phyloP scores from a whole-genome alignment of 2,329 filamentous ascomycete genomes.

The Sclerotinia trifoliorum region DNA sequence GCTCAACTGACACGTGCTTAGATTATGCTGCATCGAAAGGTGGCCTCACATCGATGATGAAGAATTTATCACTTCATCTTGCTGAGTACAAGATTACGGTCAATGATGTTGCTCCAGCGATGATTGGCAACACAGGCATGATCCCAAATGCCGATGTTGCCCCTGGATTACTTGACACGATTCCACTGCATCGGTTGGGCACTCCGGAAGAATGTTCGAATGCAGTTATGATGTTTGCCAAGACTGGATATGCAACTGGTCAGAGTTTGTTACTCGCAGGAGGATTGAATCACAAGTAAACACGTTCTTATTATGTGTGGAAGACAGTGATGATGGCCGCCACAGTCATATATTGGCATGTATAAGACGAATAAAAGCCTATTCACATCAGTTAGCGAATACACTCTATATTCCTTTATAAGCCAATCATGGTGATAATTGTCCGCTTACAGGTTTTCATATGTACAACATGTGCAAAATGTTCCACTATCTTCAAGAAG shows the following conservation, averaged over 20 bases:
- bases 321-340: no score
- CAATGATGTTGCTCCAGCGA: conserved; percentile 49
- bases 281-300: conserved; percentile 37
- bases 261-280: conserved; percentile 47
- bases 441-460: not conserved
- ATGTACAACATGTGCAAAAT: no score
- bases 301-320: not conserved
- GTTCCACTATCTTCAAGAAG: no score
- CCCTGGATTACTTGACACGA: conserved; percentile 36
- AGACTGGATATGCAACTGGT: conserved; percentile 48
- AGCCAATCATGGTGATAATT: not conserved
- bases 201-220: conserved; percentile 48
- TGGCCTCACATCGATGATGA: conserved; percentile 48
- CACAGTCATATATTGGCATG: not conserved
- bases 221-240: conserved; percentile 49
- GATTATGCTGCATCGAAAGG: conserved; percentile 43
- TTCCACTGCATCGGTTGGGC: conserved; percentile 47
- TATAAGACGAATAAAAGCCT: not conserved
- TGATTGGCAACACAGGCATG: conserved; percentile 49
- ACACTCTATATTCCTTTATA: not conserved
- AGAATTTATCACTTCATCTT: conserved; percentile 46
- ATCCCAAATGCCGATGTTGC: conserved; percentile 39
- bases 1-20: conserved; percentile 8
- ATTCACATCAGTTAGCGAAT: no score
- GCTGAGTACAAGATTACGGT: conserved; percentile 47